Base-by-base conservation (phyloP, 2,329 filamentous ascomycete species). In the Periglandula ipomoeae region DNA sequence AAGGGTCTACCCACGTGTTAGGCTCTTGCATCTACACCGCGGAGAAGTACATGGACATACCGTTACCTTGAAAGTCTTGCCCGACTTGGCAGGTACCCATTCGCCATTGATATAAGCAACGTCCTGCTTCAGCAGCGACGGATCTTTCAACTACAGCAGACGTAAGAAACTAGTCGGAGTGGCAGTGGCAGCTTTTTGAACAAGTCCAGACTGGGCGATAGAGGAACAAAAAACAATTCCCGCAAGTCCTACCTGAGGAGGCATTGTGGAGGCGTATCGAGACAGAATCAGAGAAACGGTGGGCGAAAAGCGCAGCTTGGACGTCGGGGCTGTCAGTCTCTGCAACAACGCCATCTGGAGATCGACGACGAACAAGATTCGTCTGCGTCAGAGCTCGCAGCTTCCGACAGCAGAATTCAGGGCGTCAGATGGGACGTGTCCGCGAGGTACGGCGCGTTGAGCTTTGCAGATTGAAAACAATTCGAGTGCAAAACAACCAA, bases 61-160 rank as follows among this genome's bases (percentile, higher is more conserved):
- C 85, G 55, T 79, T 75, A 96, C 87, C 64, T 93, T 84, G 66
- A 97, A 98, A 41, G 89, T 95, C 77, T 94, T 83, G 62, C 89
- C 88, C 1, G 89, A 95, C 61, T 82, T 80, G 58, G 91, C 87
- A 58, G 78, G 76, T 53, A 94, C 79, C 87, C 90, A 98, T 77
- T 95, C 79, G 61, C 93, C 93, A 65, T 98, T 91, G 61, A 97
- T 83, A 63, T 91, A 96, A 60, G 82, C 80, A 51, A 81, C 78
- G 63, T 90, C 79, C 58, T 84, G 81, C 72, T 94, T 96, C 60
- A 97, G 79, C 52, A 98, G 78, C 22, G 85, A 87, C 32, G 80
- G 79, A 58, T 91, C 87, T 61, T 82, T 87, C 60, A 91, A 79
- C 84, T 89, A 45, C 5, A 20, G 19, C 20, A 5, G 8, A 46